Conservation (phyloP, 2,329 filamentous ascomycete genomes). For the Ascochyta rabiei region DNA sequence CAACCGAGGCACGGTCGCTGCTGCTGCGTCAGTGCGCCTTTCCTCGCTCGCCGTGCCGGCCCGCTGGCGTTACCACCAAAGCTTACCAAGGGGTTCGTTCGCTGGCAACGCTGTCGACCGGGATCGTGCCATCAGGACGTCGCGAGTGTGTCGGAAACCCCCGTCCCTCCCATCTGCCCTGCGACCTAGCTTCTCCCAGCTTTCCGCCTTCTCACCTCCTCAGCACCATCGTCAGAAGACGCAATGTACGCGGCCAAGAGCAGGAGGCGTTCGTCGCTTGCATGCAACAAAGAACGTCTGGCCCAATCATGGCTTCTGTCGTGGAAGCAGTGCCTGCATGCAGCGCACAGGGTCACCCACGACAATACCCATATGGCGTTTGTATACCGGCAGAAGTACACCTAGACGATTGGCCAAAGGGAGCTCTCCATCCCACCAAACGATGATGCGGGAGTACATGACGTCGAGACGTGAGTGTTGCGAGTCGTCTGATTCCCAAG, state of each 20-base stretch:
- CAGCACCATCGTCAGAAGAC: neutral
- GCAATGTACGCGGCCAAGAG: neutral
- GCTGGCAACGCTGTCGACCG: slow-evolving; percentile 1
- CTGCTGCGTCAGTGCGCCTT: slow-evolving; percentile 22
- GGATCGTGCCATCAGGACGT: neutral
- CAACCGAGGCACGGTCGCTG: slow-evolving; percentile 19
- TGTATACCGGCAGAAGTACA: neutral
- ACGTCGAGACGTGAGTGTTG: slow-evolving; percentile 10
- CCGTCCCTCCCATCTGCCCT: neutral
- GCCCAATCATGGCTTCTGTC: slow-evolving; percentile 1
- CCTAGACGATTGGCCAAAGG: neutral
- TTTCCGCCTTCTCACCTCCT: neutral
- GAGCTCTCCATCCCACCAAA: slow-evolving; percentile 1
- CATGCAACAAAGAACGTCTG: neutral
- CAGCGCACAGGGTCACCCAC: slow-evolving; percentile 9
- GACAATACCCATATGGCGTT: slow-evolving; percentile 1
- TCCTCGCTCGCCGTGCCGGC: slow-evolving; percentile 14
- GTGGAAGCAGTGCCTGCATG: slow-evolving; percentile 11
- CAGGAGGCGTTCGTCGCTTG: neutral
- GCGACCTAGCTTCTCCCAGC: neutral
- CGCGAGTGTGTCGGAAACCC: neutral
- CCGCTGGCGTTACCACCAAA: slow-evolving; percentile 16
- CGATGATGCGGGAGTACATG: slow-evolving; percentile 10
- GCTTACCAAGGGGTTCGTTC: slow-evolving; percentile 10
- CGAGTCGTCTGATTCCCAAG: slow-evolving; percentile 15